Evolutionary conservation across 2,329 filamentous ascomycete species (phyloP), one percentile per base, ranked within the genome.

Genomic region (Rhexocercosporidium sp.): DNA sequence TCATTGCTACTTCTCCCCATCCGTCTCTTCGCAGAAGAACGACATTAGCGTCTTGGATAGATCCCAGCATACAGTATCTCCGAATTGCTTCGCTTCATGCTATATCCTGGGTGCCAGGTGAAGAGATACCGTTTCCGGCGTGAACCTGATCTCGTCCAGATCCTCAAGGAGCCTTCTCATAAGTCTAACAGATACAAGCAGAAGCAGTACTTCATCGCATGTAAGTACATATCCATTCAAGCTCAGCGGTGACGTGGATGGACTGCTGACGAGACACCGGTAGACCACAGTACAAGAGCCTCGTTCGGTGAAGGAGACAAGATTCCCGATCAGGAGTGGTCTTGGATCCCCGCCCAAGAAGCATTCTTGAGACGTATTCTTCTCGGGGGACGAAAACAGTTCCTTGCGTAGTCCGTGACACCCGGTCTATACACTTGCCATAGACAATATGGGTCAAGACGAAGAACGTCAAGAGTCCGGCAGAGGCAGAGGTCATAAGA

Each of bases 11-110:
- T 64, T 69, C 61, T 49, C 27, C 39, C 39, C 54, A 41, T 64
- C 59, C 59, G 59, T 54, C 64, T 64, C 61, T 39, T 51, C 41
- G 39, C 37, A 53, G 46, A n/a, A 57, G 46, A 57, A 51, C 37
- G 41, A 53, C 57, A 41, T 61, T 69, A 59, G 63, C 64, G 62
- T 68, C 66, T 68, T 68, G 66, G 66, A 68, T 59, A 62, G 59
- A 46, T 37, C 29, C 57, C 25, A 54, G 22, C 59, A 60, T 27
- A 37, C 44, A 62, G 34, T 22, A 54, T 29, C 34, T 64, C 41
- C 39, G 14, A 60, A 46, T 64, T 18, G 49, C 61, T 54, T 63
- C 34, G 29, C 37, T 44, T 31, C 47, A 63, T 51, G 34, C 34
- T n/a, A 41, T 27, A 29, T 8, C 22, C 57, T 25, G 8, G 14